Percentiles rank a stretch among this genome's conserved stretches.
phyloP scores from a whole-genome alignment of 768 basidiomycete species.

The Boletus sp. region DNA sequence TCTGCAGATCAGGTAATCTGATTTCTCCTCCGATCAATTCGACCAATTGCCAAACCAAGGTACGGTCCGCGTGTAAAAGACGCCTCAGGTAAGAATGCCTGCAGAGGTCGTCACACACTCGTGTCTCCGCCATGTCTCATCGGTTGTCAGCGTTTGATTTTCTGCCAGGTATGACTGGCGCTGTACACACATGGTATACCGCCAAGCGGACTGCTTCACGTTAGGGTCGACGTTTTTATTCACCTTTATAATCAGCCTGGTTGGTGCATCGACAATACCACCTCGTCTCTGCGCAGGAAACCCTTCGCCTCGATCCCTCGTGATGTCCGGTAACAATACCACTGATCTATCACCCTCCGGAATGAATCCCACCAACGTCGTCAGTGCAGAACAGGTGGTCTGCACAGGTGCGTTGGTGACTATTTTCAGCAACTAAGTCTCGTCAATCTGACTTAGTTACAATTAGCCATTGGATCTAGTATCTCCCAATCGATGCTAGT shows the following conservation, averaged over 20 bases:
- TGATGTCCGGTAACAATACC: neutral
- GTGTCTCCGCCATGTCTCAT: neutral
- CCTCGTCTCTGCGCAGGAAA: neutral
- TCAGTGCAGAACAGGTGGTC: slow-evolving; percentile 15
- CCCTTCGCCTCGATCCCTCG: neutral
- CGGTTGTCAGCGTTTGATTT: neutral
- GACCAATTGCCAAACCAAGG: neutral
- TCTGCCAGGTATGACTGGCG: too few relatives aligned
- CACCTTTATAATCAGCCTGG: neutral
- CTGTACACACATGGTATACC: neutral
- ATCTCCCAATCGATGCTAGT: slow-evolving; percentile 21
- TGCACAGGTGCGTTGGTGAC: neutral
- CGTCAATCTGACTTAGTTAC: neutral
- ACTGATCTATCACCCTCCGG: neutral
- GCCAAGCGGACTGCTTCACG: neutral
- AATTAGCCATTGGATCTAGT: slow-evolving; percentile 20
- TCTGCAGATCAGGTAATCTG: neutral
- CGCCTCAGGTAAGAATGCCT: neutral
- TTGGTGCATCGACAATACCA: too few relatives aligned
- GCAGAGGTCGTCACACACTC: neutral
- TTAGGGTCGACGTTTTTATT: neutral
- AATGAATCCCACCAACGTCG: slow-evolving; percentile 5
- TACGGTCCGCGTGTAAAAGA: neutral
- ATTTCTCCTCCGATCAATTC: neutral
- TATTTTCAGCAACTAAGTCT: neutral